Evolutionary conservation across 164 flowering plant species (phyloP), one percentile per base, ranked within the genome.

Genomic region (Vitis riparia): DNA sequence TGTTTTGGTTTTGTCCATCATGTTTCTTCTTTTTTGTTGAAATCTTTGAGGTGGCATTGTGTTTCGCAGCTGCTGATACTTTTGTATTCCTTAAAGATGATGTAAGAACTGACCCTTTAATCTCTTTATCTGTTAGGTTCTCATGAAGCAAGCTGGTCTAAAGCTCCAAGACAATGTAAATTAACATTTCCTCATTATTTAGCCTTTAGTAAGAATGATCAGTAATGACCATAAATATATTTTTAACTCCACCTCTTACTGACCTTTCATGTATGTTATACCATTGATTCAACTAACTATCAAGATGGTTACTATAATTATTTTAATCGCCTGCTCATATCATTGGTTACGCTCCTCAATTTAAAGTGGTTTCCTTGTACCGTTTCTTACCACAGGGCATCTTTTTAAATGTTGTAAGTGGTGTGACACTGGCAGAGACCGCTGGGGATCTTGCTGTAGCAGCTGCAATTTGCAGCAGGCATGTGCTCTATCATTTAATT

Each of bases 381-480:
- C 11, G n/a, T 14, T 50, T 17, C 62, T 56, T 71, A 73, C 9
- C 47, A 37, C 37, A 93, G 97, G 88, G 85, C 48, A 76, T 96
- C 64, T 92, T 87, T 69, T 67, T 93, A 62, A 96, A 96, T 83
- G 94, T 93, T 56, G 92, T 92, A 15, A 89, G 95, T 77, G 99
- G 99, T 49, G 66, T 87, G 52, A 72, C 77, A 19, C 79, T 96
- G 71, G 70, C 82, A 2, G 99, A 93, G 79, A 91, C 97, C n/a
- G 91, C 97, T 63, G 98, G 91, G 15, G 99, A 96, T 86, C 98
- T 93, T 79, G 98, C 99, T 17, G 74, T 93, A 68, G 99, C 97
- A 74, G 97, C 88, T 56, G 97, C 99, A 71, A 91, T 95, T 75
- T 93, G 98, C 85, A 93, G 98, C 92, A 93, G 98, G 99, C 81